Percentiles rank a stretch among this genome's conserved stretches.
phyloP scores from a whole-genome alignment of 2,329 filamentous ascomycete genomes.

The Aspergillus awamori region DNA sequence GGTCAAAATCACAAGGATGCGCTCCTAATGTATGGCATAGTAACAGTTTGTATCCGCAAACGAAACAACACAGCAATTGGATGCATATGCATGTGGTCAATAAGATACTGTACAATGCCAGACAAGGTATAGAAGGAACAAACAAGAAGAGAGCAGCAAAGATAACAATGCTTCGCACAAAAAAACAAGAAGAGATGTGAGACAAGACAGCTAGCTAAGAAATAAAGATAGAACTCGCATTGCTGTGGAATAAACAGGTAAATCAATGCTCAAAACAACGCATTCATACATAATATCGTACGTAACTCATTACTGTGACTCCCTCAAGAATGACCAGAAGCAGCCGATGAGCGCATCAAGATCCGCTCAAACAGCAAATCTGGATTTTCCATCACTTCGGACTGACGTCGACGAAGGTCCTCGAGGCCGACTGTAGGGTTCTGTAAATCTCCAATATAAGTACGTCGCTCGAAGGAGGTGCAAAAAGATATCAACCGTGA shows the following conservation, averaged over 20 bases:
- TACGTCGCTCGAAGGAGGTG: conserved; percentile 46
- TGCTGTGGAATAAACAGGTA: too few species aligned
- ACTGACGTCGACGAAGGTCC: conserved; percentile 69
- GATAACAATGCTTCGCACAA: background rate
- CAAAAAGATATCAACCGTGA: conserved; percentile 50
- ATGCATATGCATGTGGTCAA: conserved; percentile 8
- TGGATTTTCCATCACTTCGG: conserved; percentile 59
- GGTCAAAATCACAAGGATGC: background rate
- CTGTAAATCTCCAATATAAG: conserved; percentile 57
- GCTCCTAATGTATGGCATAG: conserved; percentile 4
- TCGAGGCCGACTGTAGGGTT: conserved; percentile 71
- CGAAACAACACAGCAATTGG: conserved; percentile 2
- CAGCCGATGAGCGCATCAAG: conserved; percentile 4
- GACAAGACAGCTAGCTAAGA: background rate
- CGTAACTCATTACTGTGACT: conserved; percentile 2
- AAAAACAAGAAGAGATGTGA: background rate
- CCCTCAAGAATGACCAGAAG: background rate
- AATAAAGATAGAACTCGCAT: background rate
- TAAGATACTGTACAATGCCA: conserved; percentile 4
- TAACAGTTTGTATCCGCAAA: conserved; percentile 2
- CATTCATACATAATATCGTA: background rate
- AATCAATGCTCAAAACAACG: background rate
- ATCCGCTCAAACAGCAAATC: conserved; percentile 28
- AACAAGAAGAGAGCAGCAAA: background rate
- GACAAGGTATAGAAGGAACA: background rate